Evolutionary conservation across 768 basidiomycete species (phyloP).

Genomic region (Cyathus striatus): DNA sequence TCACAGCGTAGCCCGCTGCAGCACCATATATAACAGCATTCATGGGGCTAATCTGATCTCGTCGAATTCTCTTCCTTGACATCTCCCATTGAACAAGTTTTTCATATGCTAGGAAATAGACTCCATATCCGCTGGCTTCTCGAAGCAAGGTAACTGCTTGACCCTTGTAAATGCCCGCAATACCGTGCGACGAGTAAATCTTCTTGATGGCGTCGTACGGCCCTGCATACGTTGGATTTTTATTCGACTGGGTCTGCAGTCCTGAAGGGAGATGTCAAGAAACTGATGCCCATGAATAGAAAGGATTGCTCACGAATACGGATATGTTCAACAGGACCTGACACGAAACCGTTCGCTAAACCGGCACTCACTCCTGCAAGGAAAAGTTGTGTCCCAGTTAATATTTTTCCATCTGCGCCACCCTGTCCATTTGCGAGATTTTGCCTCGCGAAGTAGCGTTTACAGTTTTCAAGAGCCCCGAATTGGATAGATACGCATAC

Average conservation of each 20-base stretch:
- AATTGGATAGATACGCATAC: conserved; percentile 97
- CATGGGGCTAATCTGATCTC: conserved; percentile 73
- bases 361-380: conserved; percentile 81
- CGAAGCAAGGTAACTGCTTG: conserved; percentile 84
- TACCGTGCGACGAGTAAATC: conserved; percentile 69
- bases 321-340: conserved; percentile 96
- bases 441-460: conserved; percentile 66
- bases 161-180: conserved; percentile 88
- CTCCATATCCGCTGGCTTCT: conserved; percentile 77
- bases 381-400: conserved; percentile 64
- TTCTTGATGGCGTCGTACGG: conserved; percentile 87
- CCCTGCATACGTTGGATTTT: conserved; percentile 72
- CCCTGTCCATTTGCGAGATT: conserved; percentile 59
- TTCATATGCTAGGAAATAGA: conserved; percentile 92
- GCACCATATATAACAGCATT: conserved; percentile 88
- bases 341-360: conserved; percentile 86
- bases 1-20: conserved; percentile 84
- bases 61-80: conserved; percentile 58
- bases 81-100: conserved; percentile 87
- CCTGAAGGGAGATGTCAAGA: conserved; percentile 40
- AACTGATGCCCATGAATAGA: conserved; percentile 4
- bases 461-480: conserved; percentile 80
- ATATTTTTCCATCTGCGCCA: conserved; percentile 56
- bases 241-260: conserved; percentile 84
- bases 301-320: conserved; percentile 68